Percentiles rank a stretch among this genome's conserved stretches.
These are phyloP conservation scores for Aspergillus carbonarius DNA, from an alignment of 2,329 filamentous ascomycete genomes.

Conservation along the genomic window DNA sequence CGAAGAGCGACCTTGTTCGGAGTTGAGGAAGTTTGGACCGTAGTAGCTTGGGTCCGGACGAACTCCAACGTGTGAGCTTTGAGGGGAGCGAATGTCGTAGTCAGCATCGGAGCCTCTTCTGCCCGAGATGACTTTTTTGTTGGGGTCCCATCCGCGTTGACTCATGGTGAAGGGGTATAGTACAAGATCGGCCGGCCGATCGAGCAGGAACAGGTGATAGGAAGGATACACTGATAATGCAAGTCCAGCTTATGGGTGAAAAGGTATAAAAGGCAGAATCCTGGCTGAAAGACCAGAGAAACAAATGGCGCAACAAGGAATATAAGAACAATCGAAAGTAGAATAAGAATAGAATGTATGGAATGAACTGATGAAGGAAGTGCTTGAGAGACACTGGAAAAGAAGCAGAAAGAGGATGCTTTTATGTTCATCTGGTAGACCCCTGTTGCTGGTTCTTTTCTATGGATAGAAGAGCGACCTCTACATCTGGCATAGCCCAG, in stretches of 20 bases:
- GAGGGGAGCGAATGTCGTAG: neutral
- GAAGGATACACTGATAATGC: neutral
- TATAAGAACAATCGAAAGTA: too few species aligned
- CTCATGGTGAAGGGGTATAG: neutral
- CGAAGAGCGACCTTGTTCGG: neutral
- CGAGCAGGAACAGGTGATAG: neutral
- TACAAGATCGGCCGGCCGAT: neutral
- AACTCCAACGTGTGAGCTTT: neutral
- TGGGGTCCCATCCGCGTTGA: neutral
- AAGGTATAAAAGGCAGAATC: too few species aligned
- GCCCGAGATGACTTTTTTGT: neutral
- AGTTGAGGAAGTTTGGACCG: neutral
- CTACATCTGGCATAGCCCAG: neutral
- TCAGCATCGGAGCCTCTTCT: neutral
- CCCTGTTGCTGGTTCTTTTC: neutral
- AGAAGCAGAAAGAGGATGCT: neutral
- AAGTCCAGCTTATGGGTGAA: too few species aligned
- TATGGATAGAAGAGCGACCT: neutral
- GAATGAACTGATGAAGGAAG: too few species aligned
- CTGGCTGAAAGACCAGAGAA: too few species aligned
- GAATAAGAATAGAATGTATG: too few species aligned
- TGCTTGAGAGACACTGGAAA: too few species aligned
- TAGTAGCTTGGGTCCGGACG: slow-evolving; percentile 5
- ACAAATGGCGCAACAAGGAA: too few species aligned
- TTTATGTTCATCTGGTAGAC: neutral